phyloP scores from a whole-genome alignment of 345 rosid species.

The Brassica juncea region DNA sequence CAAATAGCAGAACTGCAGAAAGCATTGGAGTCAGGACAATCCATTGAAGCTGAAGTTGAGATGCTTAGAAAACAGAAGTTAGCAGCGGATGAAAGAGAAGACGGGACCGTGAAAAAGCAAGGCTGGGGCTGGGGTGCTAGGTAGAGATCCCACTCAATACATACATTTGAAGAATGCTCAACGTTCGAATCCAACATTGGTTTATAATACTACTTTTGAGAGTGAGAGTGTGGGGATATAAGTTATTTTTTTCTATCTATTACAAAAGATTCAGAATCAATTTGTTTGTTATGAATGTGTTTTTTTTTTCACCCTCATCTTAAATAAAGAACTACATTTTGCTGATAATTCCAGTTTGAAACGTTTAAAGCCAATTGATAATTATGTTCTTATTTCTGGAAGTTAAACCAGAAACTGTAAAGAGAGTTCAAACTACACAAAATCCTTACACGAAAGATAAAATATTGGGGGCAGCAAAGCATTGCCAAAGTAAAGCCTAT shows the following conservation, averaged over 20 bases:
- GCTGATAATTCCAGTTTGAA: not conserved
- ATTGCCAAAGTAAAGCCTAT: conserved; percentile 35
- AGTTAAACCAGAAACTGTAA: not conserved
- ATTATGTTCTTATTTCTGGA: not conserved
- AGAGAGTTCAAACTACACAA: not conserved
- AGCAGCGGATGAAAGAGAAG: conserved; percentile 67
- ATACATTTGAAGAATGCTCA: conserved; percentile 8
- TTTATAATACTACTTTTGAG: conserved; percentile 25
- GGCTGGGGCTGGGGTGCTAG: conserved; percentile 78
- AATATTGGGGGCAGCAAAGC: conserved; percentile 23
- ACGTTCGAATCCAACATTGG: not conserved
- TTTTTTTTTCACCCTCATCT: no score
- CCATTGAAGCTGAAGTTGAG: conserved; percentile 82
- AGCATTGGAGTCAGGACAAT: conserved; percentile 69
- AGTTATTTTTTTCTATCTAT: not conserved
- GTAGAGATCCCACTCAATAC: conserved; percentile 23
- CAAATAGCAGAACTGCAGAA: conserved; percentile 86
- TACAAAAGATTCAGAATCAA: conserved; percentile 19
- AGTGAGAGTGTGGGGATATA: not conserved
- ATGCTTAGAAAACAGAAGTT: conserved; percentile 76
- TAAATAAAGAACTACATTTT: not conserved
- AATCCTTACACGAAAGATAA: not conserved
- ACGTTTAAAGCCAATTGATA: not conserved
- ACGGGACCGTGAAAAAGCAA: conserved; percentile 53
- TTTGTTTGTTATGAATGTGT: not conserved